Evolutionary conservation across 106 monocot species (phyloP).

Genomic region (Posidonia australis): DNA sequence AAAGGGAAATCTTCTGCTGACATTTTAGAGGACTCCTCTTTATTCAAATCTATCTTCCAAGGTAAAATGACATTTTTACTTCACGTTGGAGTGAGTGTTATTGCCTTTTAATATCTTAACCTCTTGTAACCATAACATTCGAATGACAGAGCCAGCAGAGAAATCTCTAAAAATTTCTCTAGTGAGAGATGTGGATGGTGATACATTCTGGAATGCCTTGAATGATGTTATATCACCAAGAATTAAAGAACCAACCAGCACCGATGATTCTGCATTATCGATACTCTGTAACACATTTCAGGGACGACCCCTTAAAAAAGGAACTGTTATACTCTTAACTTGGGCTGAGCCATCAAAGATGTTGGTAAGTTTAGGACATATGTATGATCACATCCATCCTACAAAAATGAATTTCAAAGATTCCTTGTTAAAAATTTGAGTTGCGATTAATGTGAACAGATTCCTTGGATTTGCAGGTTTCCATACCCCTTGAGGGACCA

Average conservation of each 20-base stretch:
- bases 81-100: not conserved
- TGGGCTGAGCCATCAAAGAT: constrained; percentile 61
- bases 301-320: constrained; percentile 41
- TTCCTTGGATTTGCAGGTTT: constrained; percentile 37
- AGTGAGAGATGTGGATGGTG: constrained; percentile 67
- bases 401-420: not conserved
- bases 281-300: constrained; percentile 51
- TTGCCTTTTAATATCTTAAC: not conserved
- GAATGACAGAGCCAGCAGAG: constrained; percentile 31
- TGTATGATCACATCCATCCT: not conserved
- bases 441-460: too few relatives aligned
- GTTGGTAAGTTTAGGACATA: constrained; percentile 35
- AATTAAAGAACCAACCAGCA: constrained; percentile 34
- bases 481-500: constrained; percentile 33
- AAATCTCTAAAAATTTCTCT: constrained; percentile 60
- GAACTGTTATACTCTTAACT: constrained; percentile 48
- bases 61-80: constrained; percentile 21
- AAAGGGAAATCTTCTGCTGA: constrained; percentile 33
- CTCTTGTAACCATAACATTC: not conserved
- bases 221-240: constrained; percentile 65
- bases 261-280: constrained; percentile 41
- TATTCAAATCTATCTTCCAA: constrained; percentile 32
- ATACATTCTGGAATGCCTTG: constrained; percentile 81
- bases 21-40: constrained; percentile 30
- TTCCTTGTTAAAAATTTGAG: too few relatives aligned